phyloP scores from a whole-genome alignment of 2,329 filamentous ascomycete genomes.

The Ilyonectria sp. region DNA sequence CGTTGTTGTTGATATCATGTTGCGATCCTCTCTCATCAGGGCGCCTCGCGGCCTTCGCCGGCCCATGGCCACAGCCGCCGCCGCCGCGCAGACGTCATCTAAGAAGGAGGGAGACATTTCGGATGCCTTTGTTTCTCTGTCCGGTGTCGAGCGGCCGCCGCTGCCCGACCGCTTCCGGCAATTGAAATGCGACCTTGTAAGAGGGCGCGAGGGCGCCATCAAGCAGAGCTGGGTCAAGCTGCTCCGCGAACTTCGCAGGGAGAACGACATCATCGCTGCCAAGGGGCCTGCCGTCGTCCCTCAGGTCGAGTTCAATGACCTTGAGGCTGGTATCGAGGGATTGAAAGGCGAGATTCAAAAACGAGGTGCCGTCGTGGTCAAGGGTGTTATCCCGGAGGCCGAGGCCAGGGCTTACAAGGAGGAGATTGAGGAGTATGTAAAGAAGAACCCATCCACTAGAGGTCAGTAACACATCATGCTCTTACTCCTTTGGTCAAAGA shows the following conservation, averaged over 20 bases:
- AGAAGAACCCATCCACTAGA: conserved; percentile 72
- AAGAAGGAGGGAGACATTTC: conserved; percentile 76
- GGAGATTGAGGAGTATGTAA: conserved; percentile 76
- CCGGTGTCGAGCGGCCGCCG: conserved; percentile 59
- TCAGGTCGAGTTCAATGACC: conserved; percentile 62
- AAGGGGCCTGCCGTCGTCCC: conserved; percentile 67
- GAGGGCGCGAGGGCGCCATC: conserved; percentile 64
- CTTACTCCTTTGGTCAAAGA: background rate
- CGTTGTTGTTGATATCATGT: conserved; percentile 33
- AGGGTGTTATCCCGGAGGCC: conserved; percentile 74
- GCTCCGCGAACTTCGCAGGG: conserved; percentile 59
- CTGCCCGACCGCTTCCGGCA: conserved; percentile 70
- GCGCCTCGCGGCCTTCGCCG: conserved; percentile 34
- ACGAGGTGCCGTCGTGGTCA: conserved; percentile 75
- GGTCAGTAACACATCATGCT: conserved; percentile 51
- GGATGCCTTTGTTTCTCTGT: conserved; percentile 73
- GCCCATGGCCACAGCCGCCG: conserved; percentile 30
- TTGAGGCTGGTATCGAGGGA: conserved; percentile 56
- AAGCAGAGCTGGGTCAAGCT: conserved; percentile 65
- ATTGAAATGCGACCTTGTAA: conserved; percentile 68
- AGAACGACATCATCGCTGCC: conserved; percentile 63
- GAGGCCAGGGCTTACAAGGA: conserved; percentile 77
- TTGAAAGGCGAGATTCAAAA: conserved; percentile 68
- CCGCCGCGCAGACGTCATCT: conserved; percentile 30
- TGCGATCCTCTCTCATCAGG: conserved; percentile 40